phyloP scores from a whole-genome alignment of 208 protist genomes.

The Trypanosomatidae sp. region DNA sequence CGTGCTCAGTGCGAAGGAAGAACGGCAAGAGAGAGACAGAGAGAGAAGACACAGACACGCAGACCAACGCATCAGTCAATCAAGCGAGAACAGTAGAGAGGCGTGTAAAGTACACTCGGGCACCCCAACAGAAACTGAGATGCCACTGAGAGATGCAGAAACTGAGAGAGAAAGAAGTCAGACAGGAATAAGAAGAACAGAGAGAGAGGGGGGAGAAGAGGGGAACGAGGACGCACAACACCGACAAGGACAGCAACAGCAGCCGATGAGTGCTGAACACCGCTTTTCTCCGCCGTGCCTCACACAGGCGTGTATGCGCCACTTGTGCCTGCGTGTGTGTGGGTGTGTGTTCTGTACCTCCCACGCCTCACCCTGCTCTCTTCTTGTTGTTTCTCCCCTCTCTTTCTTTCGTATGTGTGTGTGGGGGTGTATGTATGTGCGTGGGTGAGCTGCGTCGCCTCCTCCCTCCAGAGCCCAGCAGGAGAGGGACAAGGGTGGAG shows the following conservation, averaged over 20 bases:
- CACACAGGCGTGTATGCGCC: no score
- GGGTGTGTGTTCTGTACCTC: not conserved
- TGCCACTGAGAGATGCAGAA: not conserved
- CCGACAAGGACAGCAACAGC: not conserved
- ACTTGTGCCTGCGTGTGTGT: not conserved
- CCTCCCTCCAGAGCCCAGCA: no score
- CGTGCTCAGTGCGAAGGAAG: not conserved
- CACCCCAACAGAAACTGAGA: no score
- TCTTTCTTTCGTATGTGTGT: no score
- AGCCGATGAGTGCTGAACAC: not conserved
- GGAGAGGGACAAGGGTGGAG: no score
- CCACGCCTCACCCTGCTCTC: not conserved
- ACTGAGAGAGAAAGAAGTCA: not conserved
- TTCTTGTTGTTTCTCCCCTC: no score
- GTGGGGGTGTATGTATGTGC: no score
- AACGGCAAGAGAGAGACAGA: conserved; percentile 6
- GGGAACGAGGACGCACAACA: not conserved
- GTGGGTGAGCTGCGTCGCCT: no score
- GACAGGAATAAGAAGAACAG: conserved; percentile 8
- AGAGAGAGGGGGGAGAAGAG: no score
- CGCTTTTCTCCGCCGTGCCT: not conserved
- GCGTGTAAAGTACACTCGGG: no score
- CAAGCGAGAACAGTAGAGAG: no score
- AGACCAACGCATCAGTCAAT: not conserved
- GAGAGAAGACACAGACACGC: no score